Base-by-base conservation (phyloP, 768 basidiomycete genomes). In the Lactarius vividus region DNA sequence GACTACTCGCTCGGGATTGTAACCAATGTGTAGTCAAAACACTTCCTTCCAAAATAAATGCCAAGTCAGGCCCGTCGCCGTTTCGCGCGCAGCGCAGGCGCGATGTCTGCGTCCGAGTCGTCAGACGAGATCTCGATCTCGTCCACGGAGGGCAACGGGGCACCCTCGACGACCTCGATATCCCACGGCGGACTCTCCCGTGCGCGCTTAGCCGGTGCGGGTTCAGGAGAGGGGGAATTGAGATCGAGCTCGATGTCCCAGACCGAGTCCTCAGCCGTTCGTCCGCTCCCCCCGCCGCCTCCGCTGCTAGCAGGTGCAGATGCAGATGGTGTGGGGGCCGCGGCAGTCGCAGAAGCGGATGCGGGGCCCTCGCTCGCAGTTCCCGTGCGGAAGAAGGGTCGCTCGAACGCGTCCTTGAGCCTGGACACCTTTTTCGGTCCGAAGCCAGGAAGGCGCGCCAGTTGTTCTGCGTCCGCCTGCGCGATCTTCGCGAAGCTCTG, bases 381-480 rank as follows among this genome's bases (percentile, higher is more conserved):
- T 61, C 83, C 81, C 64, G 90, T 88, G 59, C 89, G 82, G 76
- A 99, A 91, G 76, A 99, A 91, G 0, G 94, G 93, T 65, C 91
- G 89, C 63, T 91, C 88, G 76, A 99, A 96, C 0, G 95, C 92
- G 63, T 93, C 96, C 71, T 89, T 88, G 39, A 98, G 83, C 49
- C 96, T 88, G 72, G 85, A 91, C 64, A 96, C 95, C 75, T 98
- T 98, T 57, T 95, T 88, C 69, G 92, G 91, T 10, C 96, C 96
- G 61, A 98, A 89, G 0, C 97, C 97, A 0, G 97, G 96, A 28
- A 97, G 85, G 55, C 85, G 86, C 65, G 88, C 85, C 3, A 99
- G 78, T 69, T 88, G 86, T 63, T 92, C 89, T 0, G 87, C 72
- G 1, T 88, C 85, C 6, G 92, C 88, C 59, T 78, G 82, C 11